Evolutionary conservation across 352 stramenopile species (phyloP).

Genomic region (Pythium rhizo-oryzae): DNA sequence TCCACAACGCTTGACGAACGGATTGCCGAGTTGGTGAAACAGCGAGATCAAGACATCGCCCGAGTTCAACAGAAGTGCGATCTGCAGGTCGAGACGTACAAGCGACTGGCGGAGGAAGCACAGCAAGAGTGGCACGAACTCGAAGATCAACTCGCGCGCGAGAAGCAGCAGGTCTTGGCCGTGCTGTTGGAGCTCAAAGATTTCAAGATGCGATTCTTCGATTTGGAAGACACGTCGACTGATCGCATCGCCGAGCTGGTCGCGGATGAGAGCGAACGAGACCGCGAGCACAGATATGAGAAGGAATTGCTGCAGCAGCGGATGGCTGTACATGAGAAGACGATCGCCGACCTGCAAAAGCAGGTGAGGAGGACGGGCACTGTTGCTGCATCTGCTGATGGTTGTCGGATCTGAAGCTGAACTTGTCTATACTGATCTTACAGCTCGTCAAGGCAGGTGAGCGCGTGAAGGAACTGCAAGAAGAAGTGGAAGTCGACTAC

Average conservation of each 20-base stretch:
- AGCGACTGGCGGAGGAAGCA: constrained; percentile 56
- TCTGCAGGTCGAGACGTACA: constrained; percentile 65
- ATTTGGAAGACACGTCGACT: constrained; percentile 60
- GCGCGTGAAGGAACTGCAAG: constrained; percentile 18
- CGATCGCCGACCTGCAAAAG: constrained; percentile 37
- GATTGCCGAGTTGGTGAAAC: constrained; percentile 40
- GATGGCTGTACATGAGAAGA: constrained; percentile 30
- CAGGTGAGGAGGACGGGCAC: constrained; percentile 29
- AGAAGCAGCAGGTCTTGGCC: constrained; percentile 60
- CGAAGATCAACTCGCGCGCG: constrained; percentile 52
- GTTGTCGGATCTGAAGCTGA: background rate
- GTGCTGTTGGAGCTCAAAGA: constrained; percentile 72
- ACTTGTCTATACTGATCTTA: background rate
- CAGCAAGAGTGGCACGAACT: constrained; percentile 75
- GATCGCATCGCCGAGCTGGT: constrained; percentile 69
- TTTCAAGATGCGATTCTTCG: constrained; percentile 69
- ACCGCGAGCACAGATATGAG: constrained; percentile 37
- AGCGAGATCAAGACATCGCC: constrained; percentile 47
- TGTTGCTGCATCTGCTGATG: too few species aligned
- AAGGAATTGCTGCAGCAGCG: constrained; percentile 27
- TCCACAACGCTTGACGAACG: constrained; percentile 24
- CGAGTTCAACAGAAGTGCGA: constrained; percentile 56
- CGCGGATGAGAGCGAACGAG: constrained; percentile 55
- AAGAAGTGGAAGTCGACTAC: constrained; percentile 25
- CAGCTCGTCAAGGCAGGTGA: constrained; percentile 12